These are phyloP conservation scores for Aspergillus sp. DNA, from an alignment of 2,329 filamentous ascomycete genomes.

Conservation along the genomic window DNA sequence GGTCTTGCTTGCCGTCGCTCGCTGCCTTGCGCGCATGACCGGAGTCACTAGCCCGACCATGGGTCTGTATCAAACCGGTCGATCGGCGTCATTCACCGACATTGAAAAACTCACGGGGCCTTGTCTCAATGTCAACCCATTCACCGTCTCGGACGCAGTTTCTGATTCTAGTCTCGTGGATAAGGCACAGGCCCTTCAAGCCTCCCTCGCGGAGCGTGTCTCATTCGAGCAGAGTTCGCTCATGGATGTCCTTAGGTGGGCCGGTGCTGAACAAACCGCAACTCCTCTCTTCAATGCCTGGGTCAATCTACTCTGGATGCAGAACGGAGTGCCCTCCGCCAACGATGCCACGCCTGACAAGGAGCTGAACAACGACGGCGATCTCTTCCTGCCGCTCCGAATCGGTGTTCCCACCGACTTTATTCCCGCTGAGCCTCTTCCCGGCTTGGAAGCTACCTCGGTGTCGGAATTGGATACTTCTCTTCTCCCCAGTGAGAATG, in stretches of 20 bases:
- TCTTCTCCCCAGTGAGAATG: constrained; percentile 21
- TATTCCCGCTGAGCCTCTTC: constrained; percentile 16
- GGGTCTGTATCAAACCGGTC: constrained; percentile 34
- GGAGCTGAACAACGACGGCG: not conserved
- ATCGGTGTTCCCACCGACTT: constrained; percentile 30
- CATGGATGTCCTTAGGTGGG: constrained; percentile 24
- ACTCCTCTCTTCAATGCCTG: constrained; percentile 30
- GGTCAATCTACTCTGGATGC: constrained; percentile 34
- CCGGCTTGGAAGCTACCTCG: constrained; percentile 14
- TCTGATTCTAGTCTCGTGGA: constrained; percentile 4
- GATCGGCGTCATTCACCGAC: constrained; percentile 26
- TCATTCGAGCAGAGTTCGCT: constrained; percentile 31
- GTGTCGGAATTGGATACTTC: constrained; percentile 24
- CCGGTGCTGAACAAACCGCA: constrained; percentile 5
- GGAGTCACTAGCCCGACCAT: constrained; percentile 22
- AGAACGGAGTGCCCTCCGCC: constrained; percentile 10
- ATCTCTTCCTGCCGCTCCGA: constrained; percentile 22
- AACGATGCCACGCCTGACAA: constrained; percentile 2
- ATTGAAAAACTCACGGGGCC: constrained; percentile 28
- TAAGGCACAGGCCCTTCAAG: constrained; percentile 19
- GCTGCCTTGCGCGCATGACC: constrained; percentile 23
- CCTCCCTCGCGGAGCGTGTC: constrained; percentile 25
- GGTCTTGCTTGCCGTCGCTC: constrained; percentile 30
- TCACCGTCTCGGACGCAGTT: constrained; percentile 18
- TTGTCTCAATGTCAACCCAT: constrained; percentile 33